Conservation (phyloP, 2,329 filamentous ascomycete species). For the Phialocephala sp. region DNA sequence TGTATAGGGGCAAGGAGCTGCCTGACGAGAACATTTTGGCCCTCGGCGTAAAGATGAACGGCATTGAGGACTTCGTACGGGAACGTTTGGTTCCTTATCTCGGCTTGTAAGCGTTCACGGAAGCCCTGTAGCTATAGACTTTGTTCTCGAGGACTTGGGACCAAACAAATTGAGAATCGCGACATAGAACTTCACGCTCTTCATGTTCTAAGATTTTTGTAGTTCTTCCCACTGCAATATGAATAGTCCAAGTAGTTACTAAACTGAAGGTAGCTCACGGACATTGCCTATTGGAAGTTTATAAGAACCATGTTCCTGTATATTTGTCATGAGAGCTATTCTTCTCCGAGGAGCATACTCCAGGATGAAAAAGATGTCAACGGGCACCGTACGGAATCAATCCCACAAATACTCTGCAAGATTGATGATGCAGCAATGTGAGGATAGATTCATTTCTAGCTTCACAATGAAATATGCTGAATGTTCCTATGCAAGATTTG, state of each 20-base stretch:
- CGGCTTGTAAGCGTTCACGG: not conserved
- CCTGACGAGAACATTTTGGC: not conserved
- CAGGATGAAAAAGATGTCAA: not conserved
- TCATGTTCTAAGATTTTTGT: not conserved
- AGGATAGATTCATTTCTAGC: not conserved
- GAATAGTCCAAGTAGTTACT: too few relatives aligned
- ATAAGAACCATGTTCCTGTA: too few relatives aligned
- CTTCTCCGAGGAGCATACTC: not conserved
- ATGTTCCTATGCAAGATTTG: not conserved
- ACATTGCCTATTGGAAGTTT: too few relatives aligned
- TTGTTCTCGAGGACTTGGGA: not conserved
- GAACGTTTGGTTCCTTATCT: constrained; percentile 2
- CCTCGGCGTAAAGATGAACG: not conserved
- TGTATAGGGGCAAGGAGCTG: not conserved
- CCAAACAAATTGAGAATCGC: not conserved
- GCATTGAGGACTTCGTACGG: not conserved
- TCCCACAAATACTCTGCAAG: not conserved
- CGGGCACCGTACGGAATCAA: not conserved
- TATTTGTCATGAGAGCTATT: not conserved
- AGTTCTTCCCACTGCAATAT: too few relatives aligned
- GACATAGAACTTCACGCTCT: not conserved
- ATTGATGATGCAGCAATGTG: not conserved
- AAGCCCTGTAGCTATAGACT: not conserved
- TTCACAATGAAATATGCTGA: not conserved
- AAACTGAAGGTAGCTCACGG: too few relatives aligned